Evolutionary conservation across 1,139 yeast species (phyloP).

Genomic region (Casaregolazyma suthepensis): DNA sequence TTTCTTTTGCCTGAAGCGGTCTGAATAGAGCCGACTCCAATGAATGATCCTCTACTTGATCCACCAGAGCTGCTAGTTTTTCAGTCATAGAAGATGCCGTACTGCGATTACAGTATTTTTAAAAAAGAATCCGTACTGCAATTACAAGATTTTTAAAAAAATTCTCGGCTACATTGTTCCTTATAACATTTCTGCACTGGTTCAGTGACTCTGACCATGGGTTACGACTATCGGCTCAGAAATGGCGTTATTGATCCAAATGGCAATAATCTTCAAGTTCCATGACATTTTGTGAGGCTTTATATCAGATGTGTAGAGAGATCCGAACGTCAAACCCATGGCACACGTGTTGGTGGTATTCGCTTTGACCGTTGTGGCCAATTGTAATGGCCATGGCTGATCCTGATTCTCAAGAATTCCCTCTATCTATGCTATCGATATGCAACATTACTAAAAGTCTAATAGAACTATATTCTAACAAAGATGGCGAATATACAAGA

Average conservation of each 20-base stretch:
- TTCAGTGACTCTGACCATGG: neutral
- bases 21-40: neutral
- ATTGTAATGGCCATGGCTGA: neutral
- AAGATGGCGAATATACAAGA: neutral
- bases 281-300: neutral
- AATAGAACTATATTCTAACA: neutral
- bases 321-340: neutral
- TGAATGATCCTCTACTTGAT: neutral
- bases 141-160: no score
- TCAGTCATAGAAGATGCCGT: neutral
- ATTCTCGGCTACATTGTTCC: no score
- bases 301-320: neutral
- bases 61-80: neutral
- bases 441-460: neutral
- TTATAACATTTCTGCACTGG: neutral
- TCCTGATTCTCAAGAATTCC: neutral
- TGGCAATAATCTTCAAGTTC: neutral
- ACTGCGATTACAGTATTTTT: no score
- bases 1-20: constrained; percentile 2
- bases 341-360: neutral
- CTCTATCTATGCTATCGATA: no score
- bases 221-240: neutral
- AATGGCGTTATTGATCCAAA: neutral
- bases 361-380: no score
- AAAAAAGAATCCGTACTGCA: no score